These are phyloP conservation scores for Geotrichum aggregatum DNA, from an alignment of 1,139 yeast species.

Conservation along the genomic window DNA sequence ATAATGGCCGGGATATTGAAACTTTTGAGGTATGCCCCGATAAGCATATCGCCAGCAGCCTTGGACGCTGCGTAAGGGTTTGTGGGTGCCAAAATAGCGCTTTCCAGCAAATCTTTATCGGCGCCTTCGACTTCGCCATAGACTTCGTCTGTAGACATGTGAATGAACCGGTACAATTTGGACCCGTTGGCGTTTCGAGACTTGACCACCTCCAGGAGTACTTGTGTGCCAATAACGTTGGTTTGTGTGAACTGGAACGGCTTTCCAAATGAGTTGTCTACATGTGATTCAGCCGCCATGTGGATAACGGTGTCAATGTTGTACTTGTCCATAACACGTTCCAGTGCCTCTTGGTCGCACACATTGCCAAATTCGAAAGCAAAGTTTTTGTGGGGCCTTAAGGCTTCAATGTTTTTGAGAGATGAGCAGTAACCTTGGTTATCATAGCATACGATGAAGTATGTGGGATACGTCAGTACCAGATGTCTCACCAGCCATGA, in stretches of 20 bases:
- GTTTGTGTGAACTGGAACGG: slow-evolving; percentile 49
- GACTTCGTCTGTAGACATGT: slow-evolving; percentile 61
- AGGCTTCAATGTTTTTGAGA: slow-evolving; percentile 27
- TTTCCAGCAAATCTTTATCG: slow-evolving; percentile 39
- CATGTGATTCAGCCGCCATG: slow-evolving; percentile 59
- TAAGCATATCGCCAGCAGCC: slow-evolving; percentile 53
- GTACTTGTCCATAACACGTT: slow-evolving; percentile 29
- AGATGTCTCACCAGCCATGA: slow-evolving; percentile 47
- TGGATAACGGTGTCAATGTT: slow-evolving; percentile 45
- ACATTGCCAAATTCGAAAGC: slow-evolving; percentile 43
- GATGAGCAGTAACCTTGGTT: slow-evolving; percentile 42
- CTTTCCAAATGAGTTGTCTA: slow-evolving; percentile 49
- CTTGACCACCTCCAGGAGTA: slow-evolving; percentile 47
- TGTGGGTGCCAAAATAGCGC: slow-evolving; percentile 46
- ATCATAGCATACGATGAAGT: slow-evolving; percentile 48
- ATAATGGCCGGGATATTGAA: slow-evolving; percentile 46
- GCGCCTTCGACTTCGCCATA: slow-evolving; percentile 45
- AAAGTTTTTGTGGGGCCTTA: slow-evolving; percentile 34
- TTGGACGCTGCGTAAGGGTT: slow-evolving; percentile 61
- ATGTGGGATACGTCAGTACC: slow-evolving; percentile 42
- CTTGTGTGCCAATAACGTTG: slow-evolving; percentile 51
- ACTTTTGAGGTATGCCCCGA: slow-evolving; percentile 47
- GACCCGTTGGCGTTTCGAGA: slow-evolving; percentile 1
- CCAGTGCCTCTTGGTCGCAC: slow-evolving; percentile 32
- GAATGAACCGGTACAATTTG: slow-evolving; percentile 38